Evolutionary conservation across 495 filamentous ascomycete species (phyloP).

Genomic region (Diplogelasinospora grovesii): DNA sequence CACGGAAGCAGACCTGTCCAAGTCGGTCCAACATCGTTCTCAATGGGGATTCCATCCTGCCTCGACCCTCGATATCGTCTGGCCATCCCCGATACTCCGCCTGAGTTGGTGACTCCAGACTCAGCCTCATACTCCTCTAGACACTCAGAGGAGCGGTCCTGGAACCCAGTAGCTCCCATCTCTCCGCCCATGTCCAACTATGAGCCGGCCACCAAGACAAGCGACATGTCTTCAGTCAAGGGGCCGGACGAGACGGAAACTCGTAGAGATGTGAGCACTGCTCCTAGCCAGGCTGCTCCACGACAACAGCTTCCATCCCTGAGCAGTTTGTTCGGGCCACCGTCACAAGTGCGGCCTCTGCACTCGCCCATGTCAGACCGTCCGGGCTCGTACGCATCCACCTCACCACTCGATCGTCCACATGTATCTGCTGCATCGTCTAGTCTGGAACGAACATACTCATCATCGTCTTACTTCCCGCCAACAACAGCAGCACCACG

Average conservation of each 20-base stretch:
- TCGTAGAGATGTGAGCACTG: slow-evolving; percentile 24
- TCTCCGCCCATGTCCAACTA: slow-evolving; percentile 49
- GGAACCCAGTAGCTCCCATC: slow-evolving; percentile 27
- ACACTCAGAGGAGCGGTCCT: slow-evolving; percentile 34
- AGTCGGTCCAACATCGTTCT: slow-evolving; percentile 22
- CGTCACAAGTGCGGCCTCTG: slow-evolving; percentile 30
- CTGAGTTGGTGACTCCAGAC: slow-evolving; percentile 37
- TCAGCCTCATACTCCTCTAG: slow-evolving; percentile 30
- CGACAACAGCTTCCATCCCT: slow-evolving; percentile 46
- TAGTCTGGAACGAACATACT: slow-evolving; percentile 24
- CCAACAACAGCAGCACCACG: slow-evolving; percentile 15
- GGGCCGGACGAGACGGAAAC: slow-evolving; percentile 24
- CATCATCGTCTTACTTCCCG: slow-evolving; percentile 44
- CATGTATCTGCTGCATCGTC: slow-evolving; percentile 16
- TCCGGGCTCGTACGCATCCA: slow-evolving; percentile 29
- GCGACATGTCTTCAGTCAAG: slow-evolving; percentile 35
- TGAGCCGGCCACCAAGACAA: slow-evolving; percentile 36
- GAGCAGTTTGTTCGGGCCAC: slow-evolving; percentile 48
- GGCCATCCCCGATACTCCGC: slow-evolving; percentile 37
- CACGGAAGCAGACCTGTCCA: slow-evolving; percentile 10
- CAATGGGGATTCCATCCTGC: slow-evolving; percentile 44
- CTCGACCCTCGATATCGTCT: slow-evolving; percentile 39
- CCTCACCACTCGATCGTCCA: slow-evolving; percentile 39
- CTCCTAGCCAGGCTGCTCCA: slow-evolving; percentile 21
- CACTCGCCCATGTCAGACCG: slow-evolving; percentile 41